phyloP scores from a whole-genome alignment of 768 basidiomycete species.

The Podaxis sp. region DNA sequence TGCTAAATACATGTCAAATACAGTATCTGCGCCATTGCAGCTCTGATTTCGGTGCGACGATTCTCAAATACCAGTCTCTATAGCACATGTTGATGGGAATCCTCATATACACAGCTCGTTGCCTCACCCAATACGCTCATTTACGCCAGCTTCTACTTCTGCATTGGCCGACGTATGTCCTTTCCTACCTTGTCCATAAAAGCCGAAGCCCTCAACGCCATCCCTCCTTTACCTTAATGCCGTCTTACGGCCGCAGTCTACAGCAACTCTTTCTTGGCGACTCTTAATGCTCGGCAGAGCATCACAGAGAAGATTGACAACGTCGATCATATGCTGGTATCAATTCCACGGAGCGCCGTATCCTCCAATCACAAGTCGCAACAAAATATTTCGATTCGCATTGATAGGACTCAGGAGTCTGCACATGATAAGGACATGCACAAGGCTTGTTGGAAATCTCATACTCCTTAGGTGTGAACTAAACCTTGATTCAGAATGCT shows the following conservation, averaged over 20 bases:
- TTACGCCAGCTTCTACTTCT: conserved; percentile 51
- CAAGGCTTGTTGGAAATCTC: not conserved
- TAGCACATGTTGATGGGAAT: not conserved
- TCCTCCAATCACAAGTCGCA: conserved; percentile 14
- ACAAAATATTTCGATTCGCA: conserved; percentile 30
- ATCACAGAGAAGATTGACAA: conserved; percentile 28
- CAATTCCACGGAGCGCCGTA: conserved; percentile 23
- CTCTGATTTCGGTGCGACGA: conserved; percentile 39
- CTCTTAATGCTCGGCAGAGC: conserved; percentile 41
- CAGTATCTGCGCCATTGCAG: conserved; percentile 42
- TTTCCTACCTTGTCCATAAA: not conserved
- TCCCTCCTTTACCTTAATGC: not conserved
- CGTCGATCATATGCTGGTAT: conserved; percentile 27
- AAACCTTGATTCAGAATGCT: not conserved
- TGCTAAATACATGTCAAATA: not conserved
- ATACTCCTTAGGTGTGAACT: too few relatives aligned
- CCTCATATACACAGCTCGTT: conserved; percentile 20
- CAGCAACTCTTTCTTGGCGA: conserved; percentile 48
- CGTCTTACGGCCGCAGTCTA: conserved; percentile 29
- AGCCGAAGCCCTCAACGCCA: not conserved
- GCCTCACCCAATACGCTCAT: conserved; percentile 40
- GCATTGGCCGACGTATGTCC: conserved; percentile 41
- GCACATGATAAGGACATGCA: not conserved
- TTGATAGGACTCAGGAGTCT: conserved; percentile 27
- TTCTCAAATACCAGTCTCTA: not conserved